A percentile compares a stretch with the other conserved stretches of the same genome.
Evolutionary conservation across 1,284 basidiomycete species (phyloP).

Genomic region (Schizophyllum commune): DNA sequence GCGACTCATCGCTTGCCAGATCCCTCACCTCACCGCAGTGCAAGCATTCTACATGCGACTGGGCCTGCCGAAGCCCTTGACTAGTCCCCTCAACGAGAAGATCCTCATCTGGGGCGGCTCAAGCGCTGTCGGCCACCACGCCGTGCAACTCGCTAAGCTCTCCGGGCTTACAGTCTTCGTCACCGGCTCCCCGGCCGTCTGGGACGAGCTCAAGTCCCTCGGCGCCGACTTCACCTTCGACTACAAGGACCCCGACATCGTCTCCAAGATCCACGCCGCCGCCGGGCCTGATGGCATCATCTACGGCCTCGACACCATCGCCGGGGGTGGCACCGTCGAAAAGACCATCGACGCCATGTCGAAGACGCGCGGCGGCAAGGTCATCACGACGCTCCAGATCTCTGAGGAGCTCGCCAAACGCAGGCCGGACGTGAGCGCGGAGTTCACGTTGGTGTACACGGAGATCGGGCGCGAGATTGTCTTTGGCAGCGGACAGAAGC

Average conservation of each 20-base stretch:
- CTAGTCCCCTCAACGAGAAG: not conserved
- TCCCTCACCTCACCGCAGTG: slow-evolving; percentile 1
- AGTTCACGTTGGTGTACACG: slow-evolving; percentile 14
- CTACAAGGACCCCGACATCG: slow-evolving; percentile 18
- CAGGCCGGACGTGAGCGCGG: slow-evolving; percentile 3
- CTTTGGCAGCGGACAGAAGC: not conserved
- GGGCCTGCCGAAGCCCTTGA: slow-evolving; percentile 11
- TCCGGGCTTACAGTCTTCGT: slow-evolving; percentile 29
- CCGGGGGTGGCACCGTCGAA: slow-evolving; percentile 14
- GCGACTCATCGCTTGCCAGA: not conserved
- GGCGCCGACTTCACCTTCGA: slow-evolving; percentile 34
- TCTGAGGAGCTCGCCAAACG: slow-evolving; percentile 3
- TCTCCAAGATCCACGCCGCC: slow-evolving; percentile 13
- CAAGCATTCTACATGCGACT: slow-evolving; percentile 8
- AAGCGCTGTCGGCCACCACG: slow-evolving; percentile 32
- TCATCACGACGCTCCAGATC: slow-evolving; percentile 7
- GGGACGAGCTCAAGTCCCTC: slow-evolving; percentile 27
- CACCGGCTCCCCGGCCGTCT: slow-evolving; percentile 32
- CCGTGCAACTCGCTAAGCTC: slow-evolving; percentile 31
- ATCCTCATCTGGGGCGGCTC: slow-evolving; percentile 34
- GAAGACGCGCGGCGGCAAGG: slow-evolving; percentile 5
- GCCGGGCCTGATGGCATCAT: slow-evolving; percentile 3
- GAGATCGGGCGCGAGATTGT: slow-evolving; percentile 7
- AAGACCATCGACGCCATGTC: slow-evolving; percentile 14
- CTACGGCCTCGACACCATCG: slow-evolving; percentile 1